Evolutionary conservation across 345 rosid species (phyloP).

Genomic region (Camelina laxa): DNA sequence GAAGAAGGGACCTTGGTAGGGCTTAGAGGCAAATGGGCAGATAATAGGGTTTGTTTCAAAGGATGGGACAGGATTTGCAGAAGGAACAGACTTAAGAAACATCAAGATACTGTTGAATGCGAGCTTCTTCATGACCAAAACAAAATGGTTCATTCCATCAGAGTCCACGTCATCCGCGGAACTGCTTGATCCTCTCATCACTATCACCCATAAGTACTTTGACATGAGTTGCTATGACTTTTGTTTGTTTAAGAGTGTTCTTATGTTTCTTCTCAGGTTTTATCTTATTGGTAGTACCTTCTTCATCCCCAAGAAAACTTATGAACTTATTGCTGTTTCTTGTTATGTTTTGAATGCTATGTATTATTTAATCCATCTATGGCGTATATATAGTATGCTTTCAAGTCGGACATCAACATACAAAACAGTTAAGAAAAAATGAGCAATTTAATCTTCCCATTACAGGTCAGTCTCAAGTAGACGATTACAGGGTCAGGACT

Average conservation of each 20-base stretch:
- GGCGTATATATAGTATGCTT: neutral
- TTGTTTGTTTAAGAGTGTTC: conserved; percentile 4
- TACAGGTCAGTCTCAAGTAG: neutral
- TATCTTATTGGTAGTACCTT: neutral
- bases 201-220: neutral
- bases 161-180: conserved; percentile 1
- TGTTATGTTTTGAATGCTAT: neutral
- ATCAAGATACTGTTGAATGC: conserved; percentile 9
- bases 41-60: conserved; percentile 26
- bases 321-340: neutral
- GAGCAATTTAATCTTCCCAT: too few species aligned
- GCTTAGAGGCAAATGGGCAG: conserved; percentile 23
- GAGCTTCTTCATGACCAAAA: conserved; percentile 18
- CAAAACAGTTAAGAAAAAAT: too few species aligned
- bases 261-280: neutral
- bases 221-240: neutral
- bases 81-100: conserved; percentile 24
- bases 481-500: neutral
- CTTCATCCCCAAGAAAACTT: neutral
- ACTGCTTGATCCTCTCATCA: conserved; percentile 4
- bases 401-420: too few species aligned
- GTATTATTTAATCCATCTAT: neutral
- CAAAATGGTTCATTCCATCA: conserved; percentile 18
- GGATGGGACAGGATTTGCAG: conserved; percentile 41
- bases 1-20: conserved; percentile 16